Evolutionary conservation across 768 basidiomycete species (phyloP).

Genomic region (Lentinula raphanica): DNA sequence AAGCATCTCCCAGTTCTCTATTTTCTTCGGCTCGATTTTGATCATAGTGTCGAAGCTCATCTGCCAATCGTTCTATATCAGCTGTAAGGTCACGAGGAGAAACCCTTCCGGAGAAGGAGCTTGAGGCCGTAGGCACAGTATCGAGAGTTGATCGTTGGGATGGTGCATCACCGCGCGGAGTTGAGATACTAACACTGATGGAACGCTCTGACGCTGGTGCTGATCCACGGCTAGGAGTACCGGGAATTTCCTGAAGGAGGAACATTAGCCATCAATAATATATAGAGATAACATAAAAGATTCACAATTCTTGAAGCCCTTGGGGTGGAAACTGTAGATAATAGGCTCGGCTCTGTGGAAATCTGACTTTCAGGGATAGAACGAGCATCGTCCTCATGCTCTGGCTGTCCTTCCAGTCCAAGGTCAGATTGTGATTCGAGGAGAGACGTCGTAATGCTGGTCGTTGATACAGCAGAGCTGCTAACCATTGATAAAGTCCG

Average conservation of each 20-base stretch:
- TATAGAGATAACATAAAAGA: neutral
- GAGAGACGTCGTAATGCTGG: slow-evolving; percentile 36
- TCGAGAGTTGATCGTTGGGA: slow-evolving; percentile 43
- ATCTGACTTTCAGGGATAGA: slow-evolving; percentile 6
- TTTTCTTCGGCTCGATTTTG: slow-evolving; percentile 57
- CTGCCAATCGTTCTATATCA: slow-evolving; percentile 42
- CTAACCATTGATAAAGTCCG: slow-evolving; percentile 34
- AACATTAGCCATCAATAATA: slow-evolving; percentile 6
- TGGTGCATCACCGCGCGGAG: slow-evolving; percentile 41
- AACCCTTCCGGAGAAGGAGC: slow-evolving; percentile 17
- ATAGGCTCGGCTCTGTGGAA: slow-evolving; percentile 10
- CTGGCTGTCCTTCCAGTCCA: slow-evolving; percentile 2
- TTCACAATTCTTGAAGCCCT: slow-evolving; percentile 22
- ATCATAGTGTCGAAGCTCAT: slow-evolving; percentile 55
- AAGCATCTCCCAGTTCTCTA: slow-evolving; percentile 57
- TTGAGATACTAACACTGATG: slow-evolving; percentile 44
- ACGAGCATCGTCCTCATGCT: slow-evolving; percentile 7
- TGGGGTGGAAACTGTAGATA: slow-evolving; percentile 11
- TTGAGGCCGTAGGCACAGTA: slow-evolving; percentile 39
- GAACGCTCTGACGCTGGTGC: slow-evolving; percentile 24
- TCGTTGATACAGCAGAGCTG: slow-evolving; percentile 35
- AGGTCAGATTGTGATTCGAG: slow-evolving; percentile 28
- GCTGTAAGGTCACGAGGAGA: slow-evolving; percentile 8
- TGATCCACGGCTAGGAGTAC: neutral
- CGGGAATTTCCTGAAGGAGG: slow-evolving; percentile 11